These are phyloP conservation scores for Apiospora kogelbergensis DNA, from an alignment of 2,329 filamentous ascomycete genomes.

Conservation along the genomic window DNA sequence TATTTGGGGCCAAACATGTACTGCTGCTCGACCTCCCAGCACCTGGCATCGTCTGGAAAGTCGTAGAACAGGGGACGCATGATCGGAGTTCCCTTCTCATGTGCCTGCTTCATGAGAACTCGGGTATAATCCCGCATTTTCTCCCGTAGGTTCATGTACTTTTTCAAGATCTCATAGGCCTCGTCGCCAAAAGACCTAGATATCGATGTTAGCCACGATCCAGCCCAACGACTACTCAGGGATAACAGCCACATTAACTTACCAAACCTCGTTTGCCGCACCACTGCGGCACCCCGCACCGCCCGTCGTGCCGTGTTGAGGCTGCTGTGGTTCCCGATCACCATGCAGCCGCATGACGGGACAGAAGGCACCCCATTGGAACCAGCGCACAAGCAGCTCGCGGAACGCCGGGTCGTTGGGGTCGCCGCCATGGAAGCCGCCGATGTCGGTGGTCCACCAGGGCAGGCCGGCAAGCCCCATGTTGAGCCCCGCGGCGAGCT, in stretches of 20 bases:
- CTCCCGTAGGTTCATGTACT: conserved; percentile 60
- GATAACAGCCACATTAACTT: no score
- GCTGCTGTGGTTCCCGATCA: conserved; percentile 57
- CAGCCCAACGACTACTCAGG: no score
- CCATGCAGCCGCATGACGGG: conserved; percentile 69
- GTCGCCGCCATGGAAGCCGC: conserved; percentile 67
- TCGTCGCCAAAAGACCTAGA: conserved; percentile 59
- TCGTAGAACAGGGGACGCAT: conserved; percentile 65
- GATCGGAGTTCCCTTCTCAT: conserved; percentile 58
- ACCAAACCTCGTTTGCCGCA: conserved; percentile 59
- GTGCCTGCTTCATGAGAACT: conserved; percentile 57
- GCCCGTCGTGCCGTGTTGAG: conserved; percentile 33
- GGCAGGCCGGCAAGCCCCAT: conserved; percentile 65
- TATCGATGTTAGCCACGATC: not conserved
- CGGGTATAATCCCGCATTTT: conserved; percentile 58
- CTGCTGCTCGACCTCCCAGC: conserved; percentile 59
- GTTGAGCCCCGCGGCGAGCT: conserved; percentile 63
- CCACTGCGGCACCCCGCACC: conserved; percentile 47
- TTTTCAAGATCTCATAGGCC: conserved; percentile 59
- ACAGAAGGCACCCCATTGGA: conserved; percentile 68
- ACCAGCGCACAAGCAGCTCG: conserved; percentile 67
- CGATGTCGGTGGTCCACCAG: conserved; percentile 72
- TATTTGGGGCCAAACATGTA: conserved; percentile 66
- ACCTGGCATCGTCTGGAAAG: conserved; percentile 53
- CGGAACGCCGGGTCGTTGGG: conserved; percentile 55